Evolutionary conservation across 2,329 filamentous ascomycete genomes (phyloP), one percentile per base, ranked within the genome.

Genomic region (Trichophyton equinum): DNA sequence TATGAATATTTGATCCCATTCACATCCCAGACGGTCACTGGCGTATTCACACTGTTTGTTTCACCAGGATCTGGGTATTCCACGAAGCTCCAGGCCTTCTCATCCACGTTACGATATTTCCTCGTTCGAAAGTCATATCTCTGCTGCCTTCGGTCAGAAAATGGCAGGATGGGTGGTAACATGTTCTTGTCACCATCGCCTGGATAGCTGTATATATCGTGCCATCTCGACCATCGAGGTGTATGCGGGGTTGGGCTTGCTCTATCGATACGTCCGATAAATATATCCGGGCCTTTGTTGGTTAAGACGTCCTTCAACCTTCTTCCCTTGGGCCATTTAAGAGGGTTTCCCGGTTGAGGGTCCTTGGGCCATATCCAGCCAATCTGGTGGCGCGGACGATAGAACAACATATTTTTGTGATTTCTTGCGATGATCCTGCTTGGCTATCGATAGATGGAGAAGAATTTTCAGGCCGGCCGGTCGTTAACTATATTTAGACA

Each of bases 251-350:
- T 57, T 2, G 6, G 36, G 13, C 5, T 40, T 61, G 63, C 59
- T 11, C 59, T 59, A 8, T 62, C 58, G 49, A 72, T 66, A 13
- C 58, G 63, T 6, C 68, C 71, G n/a, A 77, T 66, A 40, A 73
- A 76, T 4, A 77, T 73, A 65, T 77, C 76, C 11, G 76, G 75
- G 1, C 75, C 76, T 60, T 70, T 73, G 40, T 71, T 71, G 6
- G 64, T 71, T 15, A 76, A 47, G 59, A 77, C 66, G 55, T 78
- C 73, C 20, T 68, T 67, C 20, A 77, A 60, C 4, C 71, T 71
- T 67, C 67, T 67, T 57, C 66, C 63, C 8, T 65, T 65, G 8
- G 67, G 65, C 72, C 71, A 73, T 62, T 63, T 65, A 8, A 62
- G 38, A 22, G 70, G 68, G 20, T 73, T 72, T 47, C 70, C 69